Percentiles rank a stretch among this genome's conserved stretches.
Conservation (phyloP, 2,329 filamentous ascomycete species). For the Cladosporium sphaerospermum region DNA sequence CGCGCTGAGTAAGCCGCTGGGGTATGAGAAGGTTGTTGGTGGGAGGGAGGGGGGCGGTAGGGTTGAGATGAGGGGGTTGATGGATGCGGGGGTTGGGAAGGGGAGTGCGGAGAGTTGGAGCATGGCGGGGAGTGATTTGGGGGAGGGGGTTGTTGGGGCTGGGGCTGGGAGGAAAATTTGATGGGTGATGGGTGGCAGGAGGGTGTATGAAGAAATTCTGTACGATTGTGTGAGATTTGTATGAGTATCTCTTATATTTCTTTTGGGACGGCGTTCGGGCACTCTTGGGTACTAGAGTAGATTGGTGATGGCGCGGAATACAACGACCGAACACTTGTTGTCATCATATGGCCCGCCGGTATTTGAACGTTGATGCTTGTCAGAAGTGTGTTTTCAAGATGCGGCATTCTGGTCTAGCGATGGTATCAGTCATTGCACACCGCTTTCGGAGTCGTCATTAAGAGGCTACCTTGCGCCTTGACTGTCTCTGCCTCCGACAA, state of each 20-base stretch:
- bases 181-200: neutral
- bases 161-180: neutral
- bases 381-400: neutral
- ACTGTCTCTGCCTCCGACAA: neutral
- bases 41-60: slow-evolving; percentile 8
- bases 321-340: neutral
- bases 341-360: neutral
- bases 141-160: neutral
- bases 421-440: neutral
- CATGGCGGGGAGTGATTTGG: slow-evolving; percentile 2
- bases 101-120: slow-evolving; percentile 15
- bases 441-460: neutral
- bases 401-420: neutral
- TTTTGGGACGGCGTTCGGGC: neutral
- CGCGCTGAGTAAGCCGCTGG: slow-evolving; percentile 13
- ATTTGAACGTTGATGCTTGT: neutral
- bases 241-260: neutral
- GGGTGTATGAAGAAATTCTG: neutral
- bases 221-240: neutral
- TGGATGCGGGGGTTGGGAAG: slow-evolving; percentile 15
- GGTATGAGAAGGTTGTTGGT: slow-evolving; percentile 12
- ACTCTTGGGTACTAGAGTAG: neutral
- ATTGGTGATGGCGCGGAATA: no score
- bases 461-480: neutral
- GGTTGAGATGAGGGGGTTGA: slow-evolving; percentile 19